A percentile compares a stretch with the other conserved stretches of the same genome.
phyloP scores from a whole-genome alignment of 2,329 filamentous ascomycete species.

The Fusarium pilosicola region DNA sequence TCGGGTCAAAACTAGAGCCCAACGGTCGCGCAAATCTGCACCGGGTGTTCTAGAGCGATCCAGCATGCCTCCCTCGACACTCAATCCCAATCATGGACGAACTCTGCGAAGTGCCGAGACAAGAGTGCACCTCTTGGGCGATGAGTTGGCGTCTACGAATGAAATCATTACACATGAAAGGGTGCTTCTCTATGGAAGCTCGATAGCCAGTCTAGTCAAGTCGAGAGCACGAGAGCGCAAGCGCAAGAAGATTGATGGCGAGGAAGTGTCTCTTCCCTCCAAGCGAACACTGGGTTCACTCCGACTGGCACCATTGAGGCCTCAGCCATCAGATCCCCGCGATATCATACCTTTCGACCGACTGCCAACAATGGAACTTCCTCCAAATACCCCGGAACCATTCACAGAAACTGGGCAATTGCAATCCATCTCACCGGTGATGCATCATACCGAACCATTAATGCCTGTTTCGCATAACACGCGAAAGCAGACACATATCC shows the following conservation, averaged over 20 bases:
- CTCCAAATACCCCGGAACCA: constrained; percentile 13
- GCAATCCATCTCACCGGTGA: constrained; percentile 27
- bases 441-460: constrained; percentile 35
- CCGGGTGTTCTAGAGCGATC: constrained; percentile 48
- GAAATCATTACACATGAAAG: constrained; percentile 14
- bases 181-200: constrained; percentile 42
- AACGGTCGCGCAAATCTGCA: constrained; percentile 54
- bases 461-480: constrained; percentile 48
- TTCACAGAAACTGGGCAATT: constrained; percentile 32
- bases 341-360: constrained; percentile 31
- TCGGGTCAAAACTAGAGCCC: constrained; percentile 43
- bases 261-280: constrained; percentile 45
- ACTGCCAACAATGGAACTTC: constrained; percentile 34
- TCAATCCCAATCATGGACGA: constrained; percentile 52
- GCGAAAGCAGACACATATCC: constrained; percentile 25
- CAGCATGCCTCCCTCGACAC: constrained; percentile 46
- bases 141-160: background rate
- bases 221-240: constrained; percentile 58
- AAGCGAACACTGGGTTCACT: constrained; percentile 24
- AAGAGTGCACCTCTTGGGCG: background rate
- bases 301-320: constrained; percentile 46
- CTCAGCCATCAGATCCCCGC: constrained; percentile 28
- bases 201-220: constrained; percentile 64
- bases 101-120: constrained; percentile 38
- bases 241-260: constrained; percentile 58